Base-by-base conservation (phyloP, 1,139 yeast genomes). In the Sugiyamaella grinbergsii region DNA sequence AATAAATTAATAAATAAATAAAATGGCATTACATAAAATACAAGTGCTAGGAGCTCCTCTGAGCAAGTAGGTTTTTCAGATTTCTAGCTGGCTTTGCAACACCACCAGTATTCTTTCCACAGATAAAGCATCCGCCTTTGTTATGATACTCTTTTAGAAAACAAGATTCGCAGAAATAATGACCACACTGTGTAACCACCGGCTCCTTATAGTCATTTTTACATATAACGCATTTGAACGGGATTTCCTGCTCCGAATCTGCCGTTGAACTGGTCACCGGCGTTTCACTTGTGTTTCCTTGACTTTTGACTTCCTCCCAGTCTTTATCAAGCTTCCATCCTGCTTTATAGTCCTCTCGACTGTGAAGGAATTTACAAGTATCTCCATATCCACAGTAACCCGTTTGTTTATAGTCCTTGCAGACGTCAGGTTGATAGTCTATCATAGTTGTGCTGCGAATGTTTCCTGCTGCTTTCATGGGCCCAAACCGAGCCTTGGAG, bases 331-430 rank as follows among this genome's bases (percentile, higher is more conserved):
- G 67, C 53, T 85, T 83, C 79, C 84, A 82, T 19, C 84, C 86
- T 36, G 83, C 83, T 56, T 79, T 81, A 69, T 85, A 86, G 65
- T 90, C 96, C 58, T 88, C 96, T 65, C 98, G 71, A 10, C 87
- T 80, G 65, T 94, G 98, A 26, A 93, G 68, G 67, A 94, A 94
- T 71, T 93, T 94, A 72, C 99, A 94, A n/a, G 95, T 85, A 62
- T 94, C 98, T 6, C 99, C 99, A 65, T 85, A 94, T 4, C 98
- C 98, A 74, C 98, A 94, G 64, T 82, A 91, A 0, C 98, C 98
- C 0, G 95, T 91, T 60, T 85, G 89, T 54, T 83, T 79, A 67
- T 80, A 94, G 67, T 94, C 98, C 63, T 93, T 94, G 65, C 98
- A 94, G 2, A 94, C 85, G 64, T 93, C 98, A 0, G 95, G 95